Conservation (phyloP, 495 filamentous ascomycete genomes). For the Niebla homalea region DNA sequence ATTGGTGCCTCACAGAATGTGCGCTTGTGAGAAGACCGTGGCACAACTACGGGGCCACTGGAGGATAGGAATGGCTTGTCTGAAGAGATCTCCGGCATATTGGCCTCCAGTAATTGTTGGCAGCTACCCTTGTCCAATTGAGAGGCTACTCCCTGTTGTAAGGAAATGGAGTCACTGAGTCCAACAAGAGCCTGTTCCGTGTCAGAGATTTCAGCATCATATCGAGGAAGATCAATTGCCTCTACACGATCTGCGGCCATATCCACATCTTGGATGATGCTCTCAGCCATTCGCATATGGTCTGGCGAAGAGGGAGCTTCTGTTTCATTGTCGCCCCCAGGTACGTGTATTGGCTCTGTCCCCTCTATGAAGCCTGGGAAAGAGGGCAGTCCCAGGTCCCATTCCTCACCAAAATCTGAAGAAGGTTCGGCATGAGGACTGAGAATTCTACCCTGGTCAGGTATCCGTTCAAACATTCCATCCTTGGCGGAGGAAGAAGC, state of each 20-base stretch:
- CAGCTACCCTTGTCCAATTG: neutral
- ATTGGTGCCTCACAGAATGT: conserved; percentile 1
- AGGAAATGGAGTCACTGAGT: conserved; percentile 7
- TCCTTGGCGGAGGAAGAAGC: conserved; percentile 17
- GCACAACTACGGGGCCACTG: conserved; percentile 2
- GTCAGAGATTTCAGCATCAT: conserved; percentile 1
- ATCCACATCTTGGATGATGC: no score
- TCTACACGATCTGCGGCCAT: neutral
- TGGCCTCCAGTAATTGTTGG: neutral
- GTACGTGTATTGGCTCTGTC: no score
- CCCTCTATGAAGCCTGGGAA: conserved; percentile 20
- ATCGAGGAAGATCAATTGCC: neutral
- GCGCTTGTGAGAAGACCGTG: neutral
- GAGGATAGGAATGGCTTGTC: conserved; percentile 6
- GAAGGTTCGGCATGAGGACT: conserved; percentile 11
- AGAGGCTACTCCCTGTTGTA: neutral
- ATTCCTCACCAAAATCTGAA: conserved; percentile 26
- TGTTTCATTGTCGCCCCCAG: neutral
- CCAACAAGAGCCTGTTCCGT: conserved; percentile 11
- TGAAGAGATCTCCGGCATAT: neutral
- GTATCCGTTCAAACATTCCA: no score
- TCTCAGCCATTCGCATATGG: no score
- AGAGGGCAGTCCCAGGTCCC: conserved; percentile 31
- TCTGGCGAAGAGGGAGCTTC: neutral
- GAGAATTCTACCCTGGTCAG: neutral